Conservation (phyloP, 306 rosid genomes). For the Fragaria nilgerrensis region DNA sequence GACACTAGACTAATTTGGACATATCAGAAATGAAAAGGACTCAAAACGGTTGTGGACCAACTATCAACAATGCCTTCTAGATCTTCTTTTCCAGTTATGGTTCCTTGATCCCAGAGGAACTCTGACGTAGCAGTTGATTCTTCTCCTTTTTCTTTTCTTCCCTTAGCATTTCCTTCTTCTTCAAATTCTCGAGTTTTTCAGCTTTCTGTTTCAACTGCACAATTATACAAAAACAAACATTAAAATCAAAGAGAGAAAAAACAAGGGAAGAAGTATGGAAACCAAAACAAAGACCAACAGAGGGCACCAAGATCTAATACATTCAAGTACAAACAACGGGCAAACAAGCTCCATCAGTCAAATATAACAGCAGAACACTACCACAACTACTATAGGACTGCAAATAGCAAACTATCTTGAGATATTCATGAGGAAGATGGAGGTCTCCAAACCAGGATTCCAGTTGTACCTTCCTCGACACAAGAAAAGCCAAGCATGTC, state of each 20-base stretch:
- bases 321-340: background rate
- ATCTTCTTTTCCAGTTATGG: conserved; percentile 37
- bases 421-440: background rate
- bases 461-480: background rate
- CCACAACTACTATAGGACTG: background rate
- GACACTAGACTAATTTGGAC: background rate
- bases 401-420: background rate
- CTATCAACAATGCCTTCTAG: conserved; percentile 24
- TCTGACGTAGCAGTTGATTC: conserved; percentile 48
- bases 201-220: conserved; percentile 71
- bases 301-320: background rate
- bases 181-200: conserved; percentile 72
- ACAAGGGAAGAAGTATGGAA: background rate
- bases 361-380: background rate
- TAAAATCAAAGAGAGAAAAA: background rate
- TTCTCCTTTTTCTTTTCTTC: conserved; percentile 57
- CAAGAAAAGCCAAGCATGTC: background rate
- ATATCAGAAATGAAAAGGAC: conserved; percentile 9
- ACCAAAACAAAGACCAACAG: background rate
- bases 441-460: background rate
- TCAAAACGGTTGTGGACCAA: conserved; percentile 32
- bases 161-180: conserved; percentile 46
- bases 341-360: background rate
- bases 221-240: background rate
- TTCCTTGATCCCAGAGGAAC: conserved; percentile 63